Percentiles rank a stretch among this genome's conserved stretches.
Evolutionary conservation across 1,284 basidiomycete genomes (phyloP).

Genomic region (Fistulinella staudtii): DNA sequence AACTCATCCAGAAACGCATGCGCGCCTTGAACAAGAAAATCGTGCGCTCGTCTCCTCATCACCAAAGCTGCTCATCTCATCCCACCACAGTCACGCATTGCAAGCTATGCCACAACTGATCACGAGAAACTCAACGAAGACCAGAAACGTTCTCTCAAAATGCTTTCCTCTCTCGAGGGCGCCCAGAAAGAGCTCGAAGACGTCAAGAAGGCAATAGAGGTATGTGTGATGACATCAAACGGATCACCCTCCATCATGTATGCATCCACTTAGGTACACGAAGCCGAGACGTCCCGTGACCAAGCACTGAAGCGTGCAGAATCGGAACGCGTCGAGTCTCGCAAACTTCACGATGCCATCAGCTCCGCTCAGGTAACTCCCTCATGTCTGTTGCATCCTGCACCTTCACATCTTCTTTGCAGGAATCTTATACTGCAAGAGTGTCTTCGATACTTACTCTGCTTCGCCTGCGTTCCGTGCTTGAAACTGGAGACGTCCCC

Average conservation of each 20-base stretch:
- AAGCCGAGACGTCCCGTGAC: conserved; percentile 59
- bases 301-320: conserved; percentile 50
- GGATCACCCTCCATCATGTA: not conserved
- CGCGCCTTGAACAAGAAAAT: conserved; percentile 80
- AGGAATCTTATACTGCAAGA: conserved; percentile 29
- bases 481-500: conserved; percentile 46
- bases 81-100: conserved; percentile 60
- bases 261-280: conserved; percentile 45
- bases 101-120: conserved; percentile 62
- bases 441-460: conserved; percentile 58
- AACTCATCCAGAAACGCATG: conserved; percentile 73
- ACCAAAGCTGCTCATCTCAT: conserved; percentile 5
- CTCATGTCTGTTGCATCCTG: not conserved
- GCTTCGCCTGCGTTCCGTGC: conserved; percentile 58
- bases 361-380: conserved; percentile 54
- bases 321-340: conserved; percentile 50
- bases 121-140: conserved; percentile 77
- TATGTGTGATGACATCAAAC: conserved; percentile 40
- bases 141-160: conserved; percentile 68
- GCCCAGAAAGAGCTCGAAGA: conserved; percentile 77
- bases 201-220: conserved; percentile 78
- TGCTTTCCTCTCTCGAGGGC: conserved; percentile 70
- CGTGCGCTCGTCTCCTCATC: conserved; percentile 41
- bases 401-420: not conserved
- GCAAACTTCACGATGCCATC: conserved; percentile 52